Base-by-base conservation (phyloP, 1,284 basidiomycete genomes). In the Ceratobasidium sp. region DNA sequence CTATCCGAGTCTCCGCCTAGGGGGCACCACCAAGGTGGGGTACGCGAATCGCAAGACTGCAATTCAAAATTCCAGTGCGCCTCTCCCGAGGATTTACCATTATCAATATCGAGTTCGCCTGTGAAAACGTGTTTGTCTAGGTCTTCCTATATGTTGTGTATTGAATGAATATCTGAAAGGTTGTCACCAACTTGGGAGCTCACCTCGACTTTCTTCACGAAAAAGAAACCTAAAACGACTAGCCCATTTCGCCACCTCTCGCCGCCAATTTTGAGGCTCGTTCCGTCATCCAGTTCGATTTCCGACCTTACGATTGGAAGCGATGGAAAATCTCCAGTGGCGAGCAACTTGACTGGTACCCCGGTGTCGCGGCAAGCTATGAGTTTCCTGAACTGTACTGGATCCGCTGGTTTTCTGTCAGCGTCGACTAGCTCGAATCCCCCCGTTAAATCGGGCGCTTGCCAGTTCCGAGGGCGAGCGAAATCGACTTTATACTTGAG, bases 211-310 rank as follows among this genome's bases (percentile, higher is more conserved):
- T n/a, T 33, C 35, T 48, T 66, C 14, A 75, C 62, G 60, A 60
- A 75, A n/a, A 75, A 75, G 44, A 65, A 75, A 30, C 73, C 73
- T 16, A 76, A 52, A 23, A 76, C 52, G 6, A 76, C 73, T 5
- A 76, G 20, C 27, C 73, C 73, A 8, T 66, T 57, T 3, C 64
- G 62, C 73, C 73, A 76, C 3, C 46, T 38, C 2, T 59, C 35
- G 38, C 54, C 67, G 16, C 33, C 8, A 67, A 55, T 64, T 16
- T 14, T 18, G 44, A 65, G 8, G 14, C 33, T 20, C 33, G 33
- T 57, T 18, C 50, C 38, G 20, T 60, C 60, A 10, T 18, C 30
- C 33, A 48, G 20, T 8, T 38, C 55, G 18, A 54, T 27, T 38
- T 55, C 44, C 33, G 62, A 30, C 23, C 55, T 23, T 5, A 62